Evolutionary conservation across 2,329 filamentous ascomycete genomes (phyloP).

Genomic region (Rhinocladiella similis): DNA sequence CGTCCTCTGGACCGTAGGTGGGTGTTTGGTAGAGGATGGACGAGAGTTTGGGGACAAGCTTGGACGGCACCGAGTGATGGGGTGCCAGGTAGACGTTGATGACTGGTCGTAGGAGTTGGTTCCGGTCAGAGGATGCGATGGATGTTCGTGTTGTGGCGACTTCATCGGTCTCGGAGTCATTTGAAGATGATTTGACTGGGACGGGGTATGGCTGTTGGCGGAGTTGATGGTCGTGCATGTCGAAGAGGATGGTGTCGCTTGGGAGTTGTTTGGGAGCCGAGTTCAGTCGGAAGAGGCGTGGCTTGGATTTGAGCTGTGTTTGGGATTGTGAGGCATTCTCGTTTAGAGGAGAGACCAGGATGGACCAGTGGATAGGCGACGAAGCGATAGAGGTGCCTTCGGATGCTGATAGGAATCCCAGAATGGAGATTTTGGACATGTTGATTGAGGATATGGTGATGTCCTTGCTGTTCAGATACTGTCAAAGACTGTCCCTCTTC

Average conservation of each 20-base stretch:
- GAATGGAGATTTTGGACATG: constrained; percentile 22
- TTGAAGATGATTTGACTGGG: not conserved
- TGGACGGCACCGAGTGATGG: constrained; percentile 2
- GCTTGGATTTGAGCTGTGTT: constrained; percentile 6
- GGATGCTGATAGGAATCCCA: constrained; percentile 13
- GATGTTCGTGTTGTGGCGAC: constrained; percentile 8
- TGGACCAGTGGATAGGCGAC: constrained; percentile 17
- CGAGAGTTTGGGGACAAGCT: constrained; percentile 10
- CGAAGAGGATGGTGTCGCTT: constrained; percentile 11
- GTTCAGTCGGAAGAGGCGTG: constrained; percentile 9
- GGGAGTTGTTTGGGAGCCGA: not conserved
- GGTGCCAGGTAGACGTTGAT: constrained; percentile 13
- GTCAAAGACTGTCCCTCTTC: no score
- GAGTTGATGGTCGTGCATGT: constrained; percentile 25
- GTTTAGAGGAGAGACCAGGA: constrained; percentile 15
- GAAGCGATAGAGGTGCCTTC: not conserved
- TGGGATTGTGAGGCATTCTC: not conserved
- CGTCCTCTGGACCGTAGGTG: constrained; percentile 22
- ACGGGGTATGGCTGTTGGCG: constrained; percentile 21
- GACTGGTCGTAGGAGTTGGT: constrained; percentile 8
- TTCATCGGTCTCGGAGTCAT: not conserved
- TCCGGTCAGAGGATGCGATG: constrained; percentile 7
- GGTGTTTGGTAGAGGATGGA: constrained; percentile 15
- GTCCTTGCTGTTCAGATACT: not conserved
- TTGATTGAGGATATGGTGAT: not conserved